A percentile compares a stretch with the other conserved stretches of the same genome.
Evolutionary conservation across 805 yeast genomes (phyloP).

Genomic region (Saturnispora quitensis): DNA sequence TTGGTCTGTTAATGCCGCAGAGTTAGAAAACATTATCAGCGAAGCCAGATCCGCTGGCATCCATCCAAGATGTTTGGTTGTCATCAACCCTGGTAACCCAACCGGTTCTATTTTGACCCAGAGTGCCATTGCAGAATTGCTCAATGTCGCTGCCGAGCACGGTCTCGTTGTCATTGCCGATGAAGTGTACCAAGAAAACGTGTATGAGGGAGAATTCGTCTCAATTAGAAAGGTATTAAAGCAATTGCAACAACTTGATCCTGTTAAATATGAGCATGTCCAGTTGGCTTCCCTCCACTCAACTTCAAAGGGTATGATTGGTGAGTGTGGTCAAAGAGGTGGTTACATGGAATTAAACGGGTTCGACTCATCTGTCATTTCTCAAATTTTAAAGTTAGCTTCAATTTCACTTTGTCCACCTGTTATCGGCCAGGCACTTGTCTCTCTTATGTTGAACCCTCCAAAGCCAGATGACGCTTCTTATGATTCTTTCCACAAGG

Average conservation of each 20-base stretch:
- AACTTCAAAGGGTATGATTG: slow-evolving; percentile 95
- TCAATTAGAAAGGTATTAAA: slow-evolving; percentile 78
- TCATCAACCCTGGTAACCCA: slow-evolving; percentile 98
- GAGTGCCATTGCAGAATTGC: slow-evolving; percentile 59
- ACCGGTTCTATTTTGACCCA: slow-evolving; percentile 77
- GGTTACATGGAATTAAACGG: slow-evolving; percentile 96
- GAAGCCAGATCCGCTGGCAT: slow-evolving; percentile 44
- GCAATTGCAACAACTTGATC: slow-evolving; percentile 44
- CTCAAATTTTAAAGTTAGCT: slow-evolving; percentile 72
- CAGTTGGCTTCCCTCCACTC: slow-evolving; percentile 93
- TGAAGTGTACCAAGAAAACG: slow-evolving; percentile 94
- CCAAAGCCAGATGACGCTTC: slow-evolving; percentile 74
- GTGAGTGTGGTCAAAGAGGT: slow-evolving; percentile 99
- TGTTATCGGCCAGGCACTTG: slow-evolving; percentile 87
- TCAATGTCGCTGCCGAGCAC: slow-evolving; percentile 73
- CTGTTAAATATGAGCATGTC: slow-evolving; percentile 51
- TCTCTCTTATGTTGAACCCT: slow-evolving; percentile 90
- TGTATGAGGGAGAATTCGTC: slow-evolving; percentile 71
- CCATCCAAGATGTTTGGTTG: slow-evolving; percentile 70
- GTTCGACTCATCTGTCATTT: slow-evolving; percentile 58
- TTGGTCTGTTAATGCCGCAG: slow-evolving; percentile 76
- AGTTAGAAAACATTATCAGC: slow-evolving; percentile 46
- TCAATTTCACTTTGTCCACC: slow-evolving; percentile 90
- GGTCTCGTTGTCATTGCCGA: slow-evolving; percentile 89
- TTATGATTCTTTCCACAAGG: slow-evolving; percentile 54